These are phyloP conservation scores for Leishmania turanica DNA, from an alignment of 208 protist species.

Conservation along the genomic window DNA sequence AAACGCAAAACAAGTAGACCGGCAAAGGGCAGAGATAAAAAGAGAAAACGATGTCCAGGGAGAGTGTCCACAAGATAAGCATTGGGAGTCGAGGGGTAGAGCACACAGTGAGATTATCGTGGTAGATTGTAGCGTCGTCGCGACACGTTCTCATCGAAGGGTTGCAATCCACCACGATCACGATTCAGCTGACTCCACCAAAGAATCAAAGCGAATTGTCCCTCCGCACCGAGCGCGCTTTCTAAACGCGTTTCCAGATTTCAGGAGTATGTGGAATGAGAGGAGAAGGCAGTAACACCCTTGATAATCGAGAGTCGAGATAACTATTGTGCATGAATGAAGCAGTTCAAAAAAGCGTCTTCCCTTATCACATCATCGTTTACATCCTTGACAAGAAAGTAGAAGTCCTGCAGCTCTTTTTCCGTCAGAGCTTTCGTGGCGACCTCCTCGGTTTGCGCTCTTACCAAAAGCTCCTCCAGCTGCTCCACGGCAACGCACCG, in stretches of 20 bases:
- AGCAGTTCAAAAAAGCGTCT: constrained; percentile 24
- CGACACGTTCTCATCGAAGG: neutral
- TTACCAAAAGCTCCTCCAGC: constrained; percentile 16
- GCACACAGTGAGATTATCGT: neutral
- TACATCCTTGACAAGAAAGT: constrained; percentile 24
- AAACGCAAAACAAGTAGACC: neutral
- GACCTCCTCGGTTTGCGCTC: neutral
- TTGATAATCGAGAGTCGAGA: neutral
- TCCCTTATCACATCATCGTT: constrained; percentile 17
- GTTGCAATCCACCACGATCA: neutral
- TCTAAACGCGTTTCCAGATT: neutral
- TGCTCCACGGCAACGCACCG: constrained; percentile 28
- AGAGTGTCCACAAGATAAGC: neutral
- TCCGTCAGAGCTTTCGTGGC: neutral
- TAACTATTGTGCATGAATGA: constrained; percentile 23
- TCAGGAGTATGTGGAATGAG: neutral
- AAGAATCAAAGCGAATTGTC: neutral
- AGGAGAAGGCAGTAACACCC: neutral
- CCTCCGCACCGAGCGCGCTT: neutral
- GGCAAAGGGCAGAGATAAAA: neutral
- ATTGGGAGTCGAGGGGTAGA: neutral
- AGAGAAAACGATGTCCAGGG: neutral
- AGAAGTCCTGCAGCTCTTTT: constrained; percentile 25
- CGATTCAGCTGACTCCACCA: neutral
- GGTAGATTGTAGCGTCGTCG: neutral